These are phyloP conservation scores for Citrus glauca DNA, from an alignment of 345 rosid genomes.

Conservation along the genomic window DNA sequence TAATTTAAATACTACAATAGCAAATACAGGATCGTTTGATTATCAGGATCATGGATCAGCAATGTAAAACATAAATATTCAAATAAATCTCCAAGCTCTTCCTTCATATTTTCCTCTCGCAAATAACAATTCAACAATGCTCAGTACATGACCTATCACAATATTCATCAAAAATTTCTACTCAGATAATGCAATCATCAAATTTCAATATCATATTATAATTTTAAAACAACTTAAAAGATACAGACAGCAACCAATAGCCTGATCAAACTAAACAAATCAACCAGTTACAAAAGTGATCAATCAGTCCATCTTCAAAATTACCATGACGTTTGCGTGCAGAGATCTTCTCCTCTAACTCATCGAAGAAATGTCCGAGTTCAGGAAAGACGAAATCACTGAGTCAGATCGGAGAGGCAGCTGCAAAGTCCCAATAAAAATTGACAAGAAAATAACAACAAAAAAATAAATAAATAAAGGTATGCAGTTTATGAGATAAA, in stretches of 20 bases:
- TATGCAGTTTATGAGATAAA: not conserved
- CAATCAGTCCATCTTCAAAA: not conserved
- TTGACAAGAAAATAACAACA: not conserved
- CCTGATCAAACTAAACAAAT: not conserved
- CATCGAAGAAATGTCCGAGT: constrained; percentile 16
- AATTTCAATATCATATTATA: not conserved
- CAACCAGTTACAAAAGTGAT: not conserved
- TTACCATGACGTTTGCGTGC: constrained; percentile 32
- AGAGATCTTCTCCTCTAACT: constrained; percentile 28
- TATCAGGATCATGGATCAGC: not conserved
- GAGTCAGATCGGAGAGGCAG: constrained; percentile 28
- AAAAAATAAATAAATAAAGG: not conserved
- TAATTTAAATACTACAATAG: not conserved
- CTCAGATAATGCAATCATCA: not conserved
- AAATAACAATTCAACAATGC: not conserved
- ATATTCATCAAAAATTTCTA: not conserved
- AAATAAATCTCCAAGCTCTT: not conserved
- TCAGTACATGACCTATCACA: not conserved
- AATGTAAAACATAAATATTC: not conserved
- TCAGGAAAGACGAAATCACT: not conserved
- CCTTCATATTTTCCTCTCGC: not conserved
- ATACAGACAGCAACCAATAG: not conserved
- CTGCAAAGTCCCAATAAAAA: constrained; percentile 1
- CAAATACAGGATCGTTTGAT: not conserved
- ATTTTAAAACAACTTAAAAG: not conserved